Evolutionary conservation across 176 grass and related monocot genomes (phyloP).

Genomic region (Raddia distichophylla): DNA sequence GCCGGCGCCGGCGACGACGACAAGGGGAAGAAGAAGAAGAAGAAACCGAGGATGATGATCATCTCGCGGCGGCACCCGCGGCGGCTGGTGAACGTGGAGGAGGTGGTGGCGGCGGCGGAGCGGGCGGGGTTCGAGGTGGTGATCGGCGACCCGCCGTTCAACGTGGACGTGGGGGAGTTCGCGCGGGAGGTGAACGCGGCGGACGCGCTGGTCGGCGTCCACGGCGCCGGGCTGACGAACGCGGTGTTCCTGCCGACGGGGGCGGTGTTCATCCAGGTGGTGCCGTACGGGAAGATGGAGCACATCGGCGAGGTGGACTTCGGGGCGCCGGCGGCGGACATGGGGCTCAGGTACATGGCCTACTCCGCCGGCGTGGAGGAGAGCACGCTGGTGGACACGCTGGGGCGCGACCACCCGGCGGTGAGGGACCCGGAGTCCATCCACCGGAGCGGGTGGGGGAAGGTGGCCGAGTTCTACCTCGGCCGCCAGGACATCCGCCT

Average conservation of each 20-base stretch:
- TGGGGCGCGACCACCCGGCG: conserved; percentile 63
- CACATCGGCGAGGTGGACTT: conserved; percentile 72
- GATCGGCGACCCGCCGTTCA: conserved; percentile 73
- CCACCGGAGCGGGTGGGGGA: conserved; percentile 65
- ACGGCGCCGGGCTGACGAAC: conserved; percentile 93
- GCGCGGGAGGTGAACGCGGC: conserved; percentile 71
- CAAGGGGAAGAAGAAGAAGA: not conserved
- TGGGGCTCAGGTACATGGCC: conserved; percentile 75
- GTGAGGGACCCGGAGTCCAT: conserved; percentile 63
- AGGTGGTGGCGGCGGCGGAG: conserved; percentile 49
- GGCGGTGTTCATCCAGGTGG: conserved; percentile 74
- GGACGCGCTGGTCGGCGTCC: conserved; percentile 82
- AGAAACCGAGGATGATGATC: conserved; percentile 78
- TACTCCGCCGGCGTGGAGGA: conserved; percentile 76
- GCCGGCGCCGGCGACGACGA: not conserved
- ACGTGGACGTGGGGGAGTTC: conserved; percentile 74
- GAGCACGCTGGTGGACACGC: conserved; percentile 77
- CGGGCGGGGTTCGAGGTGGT: conserved; percentile 83
- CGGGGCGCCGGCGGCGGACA: conserved; percentile 62
- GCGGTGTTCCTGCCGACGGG: conserved; percentile 73
- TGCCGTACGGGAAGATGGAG: conserved; percentile 86
- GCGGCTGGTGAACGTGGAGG: conserved; percentile 65
- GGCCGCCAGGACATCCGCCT: conserved; percentile 76
- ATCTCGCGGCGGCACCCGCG: conserved; percentile 77
- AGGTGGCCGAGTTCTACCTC: conserved; percentile 76